These are phyloP conservation scores for Voacanga thouarsii DNA, from an alignment of 257 asterid species.

Conservation along the genomic window DNA sequence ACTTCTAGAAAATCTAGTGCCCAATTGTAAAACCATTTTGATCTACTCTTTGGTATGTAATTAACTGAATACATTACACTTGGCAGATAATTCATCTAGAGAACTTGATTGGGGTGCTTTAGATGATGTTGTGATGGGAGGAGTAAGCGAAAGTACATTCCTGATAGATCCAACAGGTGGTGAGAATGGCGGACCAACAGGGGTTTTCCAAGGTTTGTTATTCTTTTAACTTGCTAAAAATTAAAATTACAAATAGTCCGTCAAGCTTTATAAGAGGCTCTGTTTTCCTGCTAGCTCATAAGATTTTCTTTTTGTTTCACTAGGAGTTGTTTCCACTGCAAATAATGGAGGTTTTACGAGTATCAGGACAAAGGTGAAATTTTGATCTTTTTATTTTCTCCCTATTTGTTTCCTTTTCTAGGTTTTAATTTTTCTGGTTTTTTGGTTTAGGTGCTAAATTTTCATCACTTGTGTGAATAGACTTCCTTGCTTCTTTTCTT, in stretches of 20 bases:
- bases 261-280: background rate
- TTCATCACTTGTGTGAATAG: background rate
- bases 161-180: constrained; percentile 66
- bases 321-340: constrained; percentile 86
- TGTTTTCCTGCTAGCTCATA: background rate
- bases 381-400: constrained; percentile 4
- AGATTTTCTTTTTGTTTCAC: constrained; percentile 3
- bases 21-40: background rate
- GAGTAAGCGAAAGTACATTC: constrained; percentile 90
- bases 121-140: constrained; percentile 99
- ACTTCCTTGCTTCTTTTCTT: background rate
- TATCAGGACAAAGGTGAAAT: constrained; percentile 72
- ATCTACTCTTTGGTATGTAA: background rate
- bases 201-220: constrained; percentile 73
- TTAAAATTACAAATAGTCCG: background rate
- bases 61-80: constrained; percentile 14
- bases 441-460: background rate
- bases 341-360: constrained; percentile 97
- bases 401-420: background rate
- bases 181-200: constrained; percentile 82
- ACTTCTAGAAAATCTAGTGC: background rate
- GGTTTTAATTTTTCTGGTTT: background rate
- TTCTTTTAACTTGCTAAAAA: background rate
- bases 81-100: constrained; percentile 54
- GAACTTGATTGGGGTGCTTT: constrained; percentile 92